Conservation (phyloP, 2,329 filamentous ascomycete species). For the Cladosporium cucumerinum region DNA sequence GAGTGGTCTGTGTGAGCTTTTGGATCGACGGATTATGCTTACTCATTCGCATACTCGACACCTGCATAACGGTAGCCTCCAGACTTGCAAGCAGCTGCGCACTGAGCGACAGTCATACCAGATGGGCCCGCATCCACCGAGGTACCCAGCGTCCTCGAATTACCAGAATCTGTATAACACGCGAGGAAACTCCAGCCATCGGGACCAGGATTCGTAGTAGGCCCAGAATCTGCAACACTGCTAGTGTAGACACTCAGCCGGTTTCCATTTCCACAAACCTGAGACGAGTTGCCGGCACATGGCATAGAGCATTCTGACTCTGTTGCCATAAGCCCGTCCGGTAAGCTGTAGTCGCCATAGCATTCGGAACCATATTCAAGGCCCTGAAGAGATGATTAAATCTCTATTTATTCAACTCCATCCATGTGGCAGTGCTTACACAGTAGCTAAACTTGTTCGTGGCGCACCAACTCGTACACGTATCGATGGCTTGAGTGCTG, state of each 20-base stretch:
- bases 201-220: constrained; percentile 8
- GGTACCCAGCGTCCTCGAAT: neutral
- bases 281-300: constrained; percentile 17
- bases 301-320: constrained; percentile 23
- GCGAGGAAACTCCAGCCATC: constrained; percentile 1
- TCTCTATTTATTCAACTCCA: neutral
- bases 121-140: constrained; percentile 24
- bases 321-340: constrained; percentile 17
- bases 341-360: constrained; percentile 27
- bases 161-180: constrained; percentile 2
- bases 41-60: constrained; percentile 53
- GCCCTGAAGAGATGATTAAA: constrained; percentile 18
- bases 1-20: neutral
- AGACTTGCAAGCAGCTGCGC: constrained; percentile 51
- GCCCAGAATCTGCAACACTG: constrained; percentile 16
- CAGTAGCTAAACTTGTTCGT: constrained; percentile 30
- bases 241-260: constrained; percentile 19
- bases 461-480: constrained; percentile 30
- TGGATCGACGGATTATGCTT: constrained; percentile 21
- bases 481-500: constrained; percentile 29
- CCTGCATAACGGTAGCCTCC: constrained; percentile 53
- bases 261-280: constrained; percentile 19
- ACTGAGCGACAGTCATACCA: constrained; percentile 55
- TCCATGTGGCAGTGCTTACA: neutral
- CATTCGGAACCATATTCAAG: constrained; percentile 34